Evolutionary conservation across 208 protist species (phyloP).

Genomic region (Crithidia brevicula): DNA sequence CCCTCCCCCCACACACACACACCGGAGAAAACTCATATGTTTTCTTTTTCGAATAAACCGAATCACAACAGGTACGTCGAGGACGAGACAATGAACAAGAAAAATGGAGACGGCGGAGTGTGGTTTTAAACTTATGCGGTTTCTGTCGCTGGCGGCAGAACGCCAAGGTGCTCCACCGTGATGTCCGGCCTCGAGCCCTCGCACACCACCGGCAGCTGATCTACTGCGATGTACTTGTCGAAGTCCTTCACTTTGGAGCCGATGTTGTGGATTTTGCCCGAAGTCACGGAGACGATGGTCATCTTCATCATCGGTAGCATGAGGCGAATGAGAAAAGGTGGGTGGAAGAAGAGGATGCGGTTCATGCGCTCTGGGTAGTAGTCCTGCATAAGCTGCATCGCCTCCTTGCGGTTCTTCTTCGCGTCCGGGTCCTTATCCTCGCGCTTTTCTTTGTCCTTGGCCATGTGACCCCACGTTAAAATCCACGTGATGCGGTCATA

Average conservation of each 20-base stretch:
- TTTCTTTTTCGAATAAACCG: too few species aligned
- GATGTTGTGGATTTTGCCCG: slow-evolving; percentile 41
- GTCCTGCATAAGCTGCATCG: slow-evolving; percentile 49
- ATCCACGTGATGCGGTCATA: slow-evolving; percentile 64
- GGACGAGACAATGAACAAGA: too few species aligned
- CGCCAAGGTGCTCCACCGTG: slow-evolving; percentile 6
- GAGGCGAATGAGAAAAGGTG: slow-evolving; percentile 45
- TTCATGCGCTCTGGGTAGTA: slow-evolving; percentile 61
- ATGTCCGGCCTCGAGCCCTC: slow-evolving; percentile 17
- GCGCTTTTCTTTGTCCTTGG: slow-evolving; percentile 51
- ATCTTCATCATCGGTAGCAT: slow-evolving; percentile 33
- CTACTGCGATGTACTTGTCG: slow-evolving; percentile 29
- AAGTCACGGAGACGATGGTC: slow-evolving; percentile 46
- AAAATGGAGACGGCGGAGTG: slow-evolving; percentile 19
- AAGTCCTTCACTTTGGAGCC: slow-evolving; percentile 42
- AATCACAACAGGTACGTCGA: too few species aligned
- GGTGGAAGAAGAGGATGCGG: slow-evolving; percentile 43
- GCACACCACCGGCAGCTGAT: slow-evolving; percentile 37
- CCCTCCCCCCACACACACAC: too few species aligned
- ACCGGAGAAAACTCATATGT: too few species aligned
- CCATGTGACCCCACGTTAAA: slow-evolving; percentile 53
- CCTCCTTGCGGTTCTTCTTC: slow-evolving; percentile 44
- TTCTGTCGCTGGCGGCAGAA: slow-evolving; percentile 10
- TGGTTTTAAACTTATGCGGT: too few species aligned
- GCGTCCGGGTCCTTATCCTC: slow-evolving; percentile 62